These are phyloP conservation scores for Globisporangium sylvaticum DNA, from an alignment of 352 stramenopile genomes.

Conservation along the genomic window DNA sequence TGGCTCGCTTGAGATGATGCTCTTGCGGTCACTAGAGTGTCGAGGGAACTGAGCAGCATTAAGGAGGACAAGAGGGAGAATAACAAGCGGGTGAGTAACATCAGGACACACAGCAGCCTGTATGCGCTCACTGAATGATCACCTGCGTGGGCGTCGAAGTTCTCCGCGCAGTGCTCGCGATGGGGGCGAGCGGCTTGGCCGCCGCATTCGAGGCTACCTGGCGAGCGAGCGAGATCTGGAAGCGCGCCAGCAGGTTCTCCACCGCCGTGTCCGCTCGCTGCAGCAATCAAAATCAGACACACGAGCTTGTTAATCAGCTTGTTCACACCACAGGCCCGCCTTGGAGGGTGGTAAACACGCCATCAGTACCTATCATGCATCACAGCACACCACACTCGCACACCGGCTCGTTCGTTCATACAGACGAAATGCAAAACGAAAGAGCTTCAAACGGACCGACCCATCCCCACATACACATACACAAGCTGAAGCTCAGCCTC, in stretches of 20 bases:
- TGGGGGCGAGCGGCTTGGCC: constrained; percentile 30
- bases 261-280: constrained; percentile 53
- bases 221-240: constrained; percentile 43
- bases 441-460: neutral
- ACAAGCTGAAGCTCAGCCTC: neutral
- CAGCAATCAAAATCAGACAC: neutral
- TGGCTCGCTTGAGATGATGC: constrained; percentile 25
- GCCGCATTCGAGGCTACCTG: constrained; percentile 28
- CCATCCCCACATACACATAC: neutral
- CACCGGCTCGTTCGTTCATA: neutral
- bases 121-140: neutral
- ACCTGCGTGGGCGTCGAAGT: constrained; percentile 44
- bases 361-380: neutral
- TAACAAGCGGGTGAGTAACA: neutral
- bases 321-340: neutral
- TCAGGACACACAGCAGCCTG: neutral
- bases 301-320: neutral
- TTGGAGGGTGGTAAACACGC: neutral
- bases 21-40: constrained; percentile 29
- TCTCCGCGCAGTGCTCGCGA: constrained; percentile 29
- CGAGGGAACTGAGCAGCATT: constrained; percentile 28
- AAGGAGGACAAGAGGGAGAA: neutral
- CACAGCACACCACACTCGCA: neutral
- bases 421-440: neutral
- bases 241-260: constrained; percentile 59